Percentiles rank a stretch among this genome's conserved stretches.
Evolutionary conservation across 257 asterid genomes (phyloP).

Genomic region (Solanum neorickii): DNA sequence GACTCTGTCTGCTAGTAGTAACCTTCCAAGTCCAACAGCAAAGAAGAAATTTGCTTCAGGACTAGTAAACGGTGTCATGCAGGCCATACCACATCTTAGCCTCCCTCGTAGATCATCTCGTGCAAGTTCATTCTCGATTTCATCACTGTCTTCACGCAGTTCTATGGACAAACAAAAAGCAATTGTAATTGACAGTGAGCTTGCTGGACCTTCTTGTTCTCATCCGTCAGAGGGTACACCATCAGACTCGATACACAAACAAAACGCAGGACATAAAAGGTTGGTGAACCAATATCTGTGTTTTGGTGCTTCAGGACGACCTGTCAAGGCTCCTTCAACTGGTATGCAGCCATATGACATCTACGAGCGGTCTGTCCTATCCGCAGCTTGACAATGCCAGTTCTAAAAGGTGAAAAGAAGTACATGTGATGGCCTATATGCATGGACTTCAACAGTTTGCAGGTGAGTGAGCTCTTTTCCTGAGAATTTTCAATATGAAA

Average conservation of each 20-base stretch:
- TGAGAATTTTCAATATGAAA: neutral
- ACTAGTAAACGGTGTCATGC: slow-evolving; percentile 59
- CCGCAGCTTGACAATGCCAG: slow-evolving; percentile 23
- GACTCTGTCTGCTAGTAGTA: slow-evolving; percentile 50
- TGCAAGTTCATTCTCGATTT: slow-evolving; percentile 61
- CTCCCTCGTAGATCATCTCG: slow-evolving; percentile 40
- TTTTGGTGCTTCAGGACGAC: slow-evolving; percentile 41
- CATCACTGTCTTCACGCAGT: slow-evolving; percentile 50
- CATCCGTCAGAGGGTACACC: neutral
- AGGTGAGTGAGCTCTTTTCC: neutral
- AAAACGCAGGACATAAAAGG: slow-evolving; percentile 23
- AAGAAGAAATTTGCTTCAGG: slow-evolving; percentile 74
- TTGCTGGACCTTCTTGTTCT: slow-evolving; percentile 24
- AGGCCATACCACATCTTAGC: slow-evolving; percentile 24
- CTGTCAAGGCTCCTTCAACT: slow-evolving; percentile 8
- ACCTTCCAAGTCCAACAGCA: slow-evolving; percentile 51
- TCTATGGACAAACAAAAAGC: slow-evolving; percentile 43
- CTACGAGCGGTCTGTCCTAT: slow-evolving; percentile 36
- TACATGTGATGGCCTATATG: neutral
- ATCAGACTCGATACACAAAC: slow-evolving; percentile 14
- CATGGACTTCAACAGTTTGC: neutral
- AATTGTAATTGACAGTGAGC: neutral
- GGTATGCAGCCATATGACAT: slow-evolving; percentile 33
- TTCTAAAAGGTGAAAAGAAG: neutral
- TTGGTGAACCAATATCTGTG: slow-evolving; percentile 54